A percentile compares a stretch with the other conserved stretches of the same genome.
These are phyloP conservation scores for Penicillium bovifimosum DNA, from an alignment of 495 filamentous ascomycete genomes.

Conservation along the genomic window DNA sequence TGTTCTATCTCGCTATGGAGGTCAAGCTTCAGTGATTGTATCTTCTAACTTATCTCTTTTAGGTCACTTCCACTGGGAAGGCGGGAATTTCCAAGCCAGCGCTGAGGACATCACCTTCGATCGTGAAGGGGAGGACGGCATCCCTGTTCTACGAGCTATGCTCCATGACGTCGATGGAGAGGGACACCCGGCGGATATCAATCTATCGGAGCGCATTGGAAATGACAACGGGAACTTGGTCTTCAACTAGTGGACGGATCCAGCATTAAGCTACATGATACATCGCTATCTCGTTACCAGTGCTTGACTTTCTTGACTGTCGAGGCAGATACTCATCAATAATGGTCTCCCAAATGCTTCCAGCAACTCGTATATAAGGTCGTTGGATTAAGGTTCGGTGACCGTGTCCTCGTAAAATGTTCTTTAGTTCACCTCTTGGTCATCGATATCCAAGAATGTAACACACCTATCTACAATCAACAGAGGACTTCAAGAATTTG, in stretches of 20 bases:
- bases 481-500: too few relatives aligned
- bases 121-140: conserved; percentile 34
- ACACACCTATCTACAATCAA: too few relatives aligned
- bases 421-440: too few relatives aligned
- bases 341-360: background rate
- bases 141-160: conserved; percentile 36
- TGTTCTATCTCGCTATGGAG: too few relatives aligned
- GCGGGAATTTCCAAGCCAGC: conserved; percentile 31
- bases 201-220: conserved; percentile 38
- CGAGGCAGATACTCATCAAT: background rate
- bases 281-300: too few relatives aligned
- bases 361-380: too few relatives aligned
- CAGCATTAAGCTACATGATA: too few relatives aligned
- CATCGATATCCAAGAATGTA: too few relatives aligned
- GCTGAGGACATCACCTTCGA: conserved; percentile 36
- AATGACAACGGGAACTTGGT: conserved; percentile 35
- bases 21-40: too few relatives aligned
- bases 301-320: background rate
- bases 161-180: conserved; percentile 25
- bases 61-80: conserved; percentile 46
- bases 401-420: too few relatives aligned
- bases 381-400: too few relatives aligned
- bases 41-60: background rate
- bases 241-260: conserved; percentile 9
- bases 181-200: conserved; percentile 27